Evolutionary conservation across 345 rosid species (phyloP).

Genomic region (Euphorbia tirucalli): DNA sequence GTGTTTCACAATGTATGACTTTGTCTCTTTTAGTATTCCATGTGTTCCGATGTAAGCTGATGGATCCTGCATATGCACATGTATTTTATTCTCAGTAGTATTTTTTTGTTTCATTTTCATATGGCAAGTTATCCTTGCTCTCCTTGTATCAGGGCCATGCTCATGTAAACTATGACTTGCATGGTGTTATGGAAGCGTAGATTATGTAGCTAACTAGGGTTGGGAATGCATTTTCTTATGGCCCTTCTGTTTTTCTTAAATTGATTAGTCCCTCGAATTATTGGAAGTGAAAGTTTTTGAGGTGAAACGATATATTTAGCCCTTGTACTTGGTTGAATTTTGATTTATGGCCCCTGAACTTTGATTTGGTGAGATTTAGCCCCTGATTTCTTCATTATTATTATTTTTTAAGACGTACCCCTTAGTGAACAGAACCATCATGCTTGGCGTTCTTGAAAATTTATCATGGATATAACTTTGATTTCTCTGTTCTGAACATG

Average conservation of each 20-base stretch:
- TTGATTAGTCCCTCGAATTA: not conserved
- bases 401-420: no score
- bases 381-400: no score
- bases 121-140: not conserved
- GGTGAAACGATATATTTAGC: not conserved
- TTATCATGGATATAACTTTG: no score
- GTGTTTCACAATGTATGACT: not conserved
- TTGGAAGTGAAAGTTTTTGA: not conserved
- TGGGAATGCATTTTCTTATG: not conserved
- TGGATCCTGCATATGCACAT: not conserved
- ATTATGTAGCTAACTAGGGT: not conserved
- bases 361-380: no score
- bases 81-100: not conserved
- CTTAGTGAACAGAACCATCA: no score
- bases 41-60: not conserved
- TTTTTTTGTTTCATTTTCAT: not conserved
- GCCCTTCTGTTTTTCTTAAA: not conserved
- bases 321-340: not conserved
- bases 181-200: not conserved
- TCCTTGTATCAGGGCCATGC: not conserved
- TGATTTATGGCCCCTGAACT: no score
- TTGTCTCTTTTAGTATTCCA: not conserved
- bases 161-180: not conserved
- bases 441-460: no score
- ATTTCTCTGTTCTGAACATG: no score